phyloP scores from a whole-genome alignment of 1,284 basidiomycete species.

The Ceratobasidium sp. region DNA sequence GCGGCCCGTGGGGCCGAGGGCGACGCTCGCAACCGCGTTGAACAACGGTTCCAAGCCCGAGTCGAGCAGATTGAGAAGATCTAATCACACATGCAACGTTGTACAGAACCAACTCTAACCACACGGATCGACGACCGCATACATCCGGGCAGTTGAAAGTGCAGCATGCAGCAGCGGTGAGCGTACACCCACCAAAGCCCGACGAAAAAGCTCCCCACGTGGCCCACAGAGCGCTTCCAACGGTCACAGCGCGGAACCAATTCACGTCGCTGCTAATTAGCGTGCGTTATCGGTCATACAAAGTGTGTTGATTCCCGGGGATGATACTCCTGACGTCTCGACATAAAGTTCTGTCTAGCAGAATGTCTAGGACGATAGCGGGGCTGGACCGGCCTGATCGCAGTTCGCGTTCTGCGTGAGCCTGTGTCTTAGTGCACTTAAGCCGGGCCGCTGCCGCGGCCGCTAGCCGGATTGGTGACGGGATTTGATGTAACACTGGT shows the following conservation, averaged over 20 bases:
- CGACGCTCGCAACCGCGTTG: not conserved
- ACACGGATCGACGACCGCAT: slow-evolving; percentile 5
- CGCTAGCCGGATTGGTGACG: too few relatives aligned
- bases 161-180: not conserved
- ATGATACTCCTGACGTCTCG: too few relatives aligned
- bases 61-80: not conserved
- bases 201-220: slow-evolving; percentile 39
- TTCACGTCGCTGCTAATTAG: slow-evolving; percentile 23
- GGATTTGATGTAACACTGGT: too few relatives aligned
- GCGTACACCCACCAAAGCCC: slow-evolving; percentile 17
- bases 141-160: not conserved
- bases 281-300: not conserved
- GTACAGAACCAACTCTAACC: not conserved
- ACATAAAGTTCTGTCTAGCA: too few relatives aligned
- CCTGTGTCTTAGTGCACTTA: too few relatives aligned
- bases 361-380: too few relatives aligned
- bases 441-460: too few relatives aligned
- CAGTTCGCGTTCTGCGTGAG: not conserved
- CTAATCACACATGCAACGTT: slow-evolving; percentile 11
- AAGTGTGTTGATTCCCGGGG: too few relatives aligned
- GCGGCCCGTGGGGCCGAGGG: slow-evolving; percentile 15
- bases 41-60: not conserved
- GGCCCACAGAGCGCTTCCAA: slow-evolving; percentile 15
- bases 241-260: slow-evolving; percentile 16
- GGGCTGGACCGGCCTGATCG: not conserved